phyloP scores from a whole-genome alignment of 371 early-diverging fungal species.

The Apophysomyces trapeziformis region DNA sequence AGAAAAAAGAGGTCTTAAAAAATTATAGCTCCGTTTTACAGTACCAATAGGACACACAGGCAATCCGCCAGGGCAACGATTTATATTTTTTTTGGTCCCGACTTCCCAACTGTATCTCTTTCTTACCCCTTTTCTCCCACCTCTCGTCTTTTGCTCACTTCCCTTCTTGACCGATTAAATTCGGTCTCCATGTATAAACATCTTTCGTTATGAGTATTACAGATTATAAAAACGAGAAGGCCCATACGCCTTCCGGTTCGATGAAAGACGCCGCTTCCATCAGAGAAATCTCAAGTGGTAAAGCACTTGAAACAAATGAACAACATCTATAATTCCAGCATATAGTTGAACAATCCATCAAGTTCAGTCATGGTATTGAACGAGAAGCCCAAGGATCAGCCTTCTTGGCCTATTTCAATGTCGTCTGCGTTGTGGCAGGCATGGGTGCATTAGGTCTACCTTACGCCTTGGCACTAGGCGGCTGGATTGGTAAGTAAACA shows the following conservation, averaged over 20 bases:
- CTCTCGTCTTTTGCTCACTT: too few relatives aligned
- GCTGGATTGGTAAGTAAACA: conserved; percentile 70
- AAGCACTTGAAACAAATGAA: background rate
- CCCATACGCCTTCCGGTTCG: conserved; percentile 9
- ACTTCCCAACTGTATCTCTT: background rate
- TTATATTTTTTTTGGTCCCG: conserved; percentile 10
- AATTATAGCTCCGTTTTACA: background rate
- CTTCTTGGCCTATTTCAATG: conserved; percentile 58
- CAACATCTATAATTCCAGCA: background rate
- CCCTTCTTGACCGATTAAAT: conserved; percentile 1
- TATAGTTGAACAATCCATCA: conserved; percentile 12
- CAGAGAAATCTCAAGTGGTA: conserved; percentile 11
- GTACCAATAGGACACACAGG: background rate
- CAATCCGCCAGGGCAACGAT: background rate
- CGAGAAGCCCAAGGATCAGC: conserved; percentile 36
- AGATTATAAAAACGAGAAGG: conserved; percentile 14
- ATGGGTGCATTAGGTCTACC: conserved; percentile 83
- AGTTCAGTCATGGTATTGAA: conserved; percentile 41
- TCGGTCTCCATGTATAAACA: conserved; percentile 5
- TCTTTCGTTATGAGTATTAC: conserved; percentile 14
- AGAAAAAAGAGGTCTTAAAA: conserved; percentile 6
- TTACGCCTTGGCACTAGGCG: conserved; percentile 74
- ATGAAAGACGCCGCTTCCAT: conserved; percentile 15
- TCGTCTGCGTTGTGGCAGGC: conserved; percentile 77
- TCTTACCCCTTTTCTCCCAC: background rate